Base-by-base conservation (phyloP, 2,329 filamentous ascomycete genomes). In the Ceratocystis colombiana region DNA sequence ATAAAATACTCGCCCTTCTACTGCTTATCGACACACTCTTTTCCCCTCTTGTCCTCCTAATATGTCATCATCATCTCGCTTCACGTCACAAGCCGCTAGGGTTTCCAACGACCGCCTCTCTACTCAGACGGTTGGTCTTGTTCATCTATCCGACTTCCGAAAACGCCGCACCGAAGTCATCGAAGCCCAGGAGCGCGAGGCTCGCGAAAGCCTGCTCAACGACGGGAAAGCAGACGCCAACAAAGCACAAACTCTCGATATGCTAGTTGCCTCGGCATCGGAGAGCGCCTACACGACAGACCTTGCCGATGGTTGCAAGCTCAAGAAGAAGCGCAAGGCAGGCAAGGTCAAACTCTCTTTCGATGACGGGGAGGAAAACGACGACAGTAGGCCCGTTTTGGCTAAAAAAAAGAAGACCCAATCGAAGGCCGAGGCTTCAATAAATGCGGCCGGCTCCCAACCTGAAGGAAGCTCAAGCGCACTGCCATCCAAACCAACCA, bases 151-250 rank as follows among this genome's bases (percentile, higher is more conserved):
- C 70, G 94, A 97, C 74, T 97, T 96, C 75, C 90, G 93, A 76
- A 97, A 99, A 78, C 87, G 94, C 68, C 90, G 93, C 75, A 92
- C 91, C 71, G 90, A 96, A 76, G 90, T 92, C n/a, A 79, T 96
- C 61, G 93, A 96, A 75, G 87, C 90, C 73, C 93, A 94, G 73
- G 90, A 94, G 73, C 84, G 88, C 72, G 90, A 94, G 72, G 87
- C 84, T 12, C 85, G 86, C 72, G 88, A 89, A 70, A 81, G 79
- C 50, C 30, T 68, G 4, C 65, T 68, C 28, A 37, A 59, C 28
- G 28, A 37, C 25, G 25, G 55, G 5, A 59, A 59, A 6, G 8
- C 55, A 15, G n/a, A 30, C 30, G 8, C 76, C 67, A 22, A 76
- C 78, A 59, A 80, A 79, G 57, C 79, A 80, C 50, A 79, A 81